Evolutionary conservation across 108 stramenopile genomes (phyloP).

Genomic region (Schizochytrium sp.): DNA sequence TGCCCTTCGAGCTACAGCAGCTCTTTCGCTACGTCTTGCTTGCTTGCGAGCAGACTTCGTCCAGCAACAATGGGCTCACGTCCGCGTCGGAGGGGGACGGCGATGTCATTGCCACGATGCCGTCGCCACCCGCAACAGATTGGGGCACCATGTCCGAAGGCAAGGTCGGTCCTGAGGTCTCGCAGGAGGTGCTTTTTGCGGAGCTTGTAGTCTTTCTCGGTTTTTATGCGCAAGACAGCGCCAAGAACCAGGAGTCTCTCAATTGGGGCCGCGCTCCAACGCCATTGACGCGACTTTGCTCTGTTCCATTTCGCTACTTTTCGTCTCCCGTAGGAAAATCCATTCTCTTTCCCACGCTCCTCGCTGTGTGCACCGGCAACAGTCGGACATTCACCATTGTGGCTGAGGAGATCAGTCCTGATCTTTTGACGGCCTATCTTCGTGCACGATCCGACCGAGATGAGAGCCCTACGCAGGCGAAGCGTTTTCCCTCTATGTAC

Average conservation of each 20-base stretch:
- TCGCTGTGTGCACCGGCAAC: not conserved
- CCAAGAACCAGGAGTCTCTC: not conserved
- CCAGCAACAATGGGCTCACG: no score
- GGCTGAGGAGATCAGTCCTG: not conserved
- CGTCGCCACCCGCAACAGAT: not conserved
- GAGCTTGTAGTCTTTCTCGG: not conserved
- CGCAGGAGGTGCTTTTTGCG: not conserved
- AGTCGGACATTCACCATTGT: not conserved
- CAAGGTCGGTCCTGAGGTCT: not conserved
- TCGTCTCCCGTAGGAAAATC: not conserved
- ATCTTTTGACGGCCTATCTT: not conserved
- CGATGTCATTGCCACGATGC: not conserved
- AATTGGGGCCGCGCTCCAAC: not conserved
- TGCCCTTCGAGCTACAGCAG: not conserved
- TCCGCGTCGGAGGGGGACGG: not conserved
- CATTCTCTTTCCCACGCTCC: not conserved
- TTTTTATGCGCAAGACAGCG: not conserved
- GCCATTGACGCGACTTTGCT: not conserved
- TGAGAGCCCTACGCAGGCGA: not conserved
- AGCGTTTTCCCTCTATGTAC: not conserved
- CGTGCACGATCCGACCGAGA: not conserved
- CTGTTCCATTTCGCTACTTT: not conserved
- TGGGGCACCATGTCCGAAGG: not conserved
- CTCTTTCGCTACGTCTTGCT: not conserved
- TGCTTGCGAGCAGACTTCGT: not conserved